phyloP scores from a whole-genome alignment of 306 rosid genomes.

The Cicer judaicum region DNA sequence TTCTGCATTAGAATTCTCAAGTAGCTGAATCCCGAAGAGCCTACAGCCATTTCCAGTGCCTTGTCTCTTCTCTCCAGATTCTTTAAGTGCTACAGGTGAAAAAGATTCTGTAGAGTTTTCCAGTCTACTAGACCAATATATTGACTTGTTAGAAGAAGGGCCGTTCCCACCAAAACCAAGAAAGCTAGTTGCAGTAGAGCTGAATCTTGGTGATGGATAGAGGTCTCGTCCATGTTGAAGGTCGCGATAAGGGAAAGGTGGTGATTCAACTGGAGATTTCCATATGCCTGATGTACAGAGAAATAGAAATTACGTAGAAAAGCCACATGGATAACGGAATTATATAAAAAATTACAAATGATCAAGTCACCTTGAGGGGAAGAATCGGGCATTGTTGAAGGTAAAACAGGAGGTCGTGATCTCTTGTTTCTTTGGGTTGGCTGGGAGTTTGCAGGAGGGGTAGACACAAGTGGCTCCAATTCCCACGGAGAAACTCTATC shows the following conservation, averaged over 20 bases:
- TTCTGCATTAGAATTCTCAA: slow-evolving; percentile 64
- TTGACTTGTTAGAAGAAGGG: slow-evolving; percentile 70
- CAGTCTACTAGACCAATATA: slow-evolving; percentile 68
- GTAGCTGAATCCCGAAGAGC: slow-evolving; percentile 90
- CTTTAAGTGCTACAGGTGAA: slow-evolving; percentile 63
- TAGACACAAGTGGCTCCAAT: slow-evolving; percentile 87
- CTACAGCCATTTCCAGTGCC: slow-evolving; percentile 75
- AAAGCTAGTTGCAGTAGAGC: slow-evolving; percentile 60
- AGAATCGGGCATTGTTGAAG: slow-evolving; percentile 67
- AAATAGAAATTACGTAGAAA: slow-evolving; percentile 28
- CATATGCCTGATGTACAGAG: slow-evolving; percentile 63
- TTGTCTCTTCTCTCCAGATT: slow-evolving; percentile 72
- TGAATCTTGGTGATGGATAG: slow-evolving; percentile 71
- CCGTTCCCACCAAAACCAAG: slow-evolving; percentile 71
- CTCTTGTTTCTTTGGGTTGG: slow-evolving; percentile 87
- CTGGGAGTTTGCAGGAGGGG: slow-evolving; percentile 69
- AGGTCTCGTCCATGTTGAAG: slow-evolving; percentile 67
- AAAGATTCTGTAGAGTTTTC: slow-evolving; percentile 68
- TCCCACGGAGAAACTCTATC: slow-evolving; percentile 98
- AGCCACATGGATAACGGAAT: slow-evolving; percentile 21
- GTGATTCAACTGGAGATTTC: slow-evolving; percentile 76
- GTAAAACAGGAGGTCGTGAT: slow-evolving; percentile 73
- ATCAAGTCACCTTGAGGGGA: slow-evolving; percentile 62
- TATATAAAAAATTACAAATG: slow-evolving; percentile 28
- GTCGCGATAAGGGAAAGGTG: slow-evolving; percentile 65